Evolutionary conservation across 805 yeast species (phyloP).

Genomic region (Metschnikowia peoriensis): DNA sequence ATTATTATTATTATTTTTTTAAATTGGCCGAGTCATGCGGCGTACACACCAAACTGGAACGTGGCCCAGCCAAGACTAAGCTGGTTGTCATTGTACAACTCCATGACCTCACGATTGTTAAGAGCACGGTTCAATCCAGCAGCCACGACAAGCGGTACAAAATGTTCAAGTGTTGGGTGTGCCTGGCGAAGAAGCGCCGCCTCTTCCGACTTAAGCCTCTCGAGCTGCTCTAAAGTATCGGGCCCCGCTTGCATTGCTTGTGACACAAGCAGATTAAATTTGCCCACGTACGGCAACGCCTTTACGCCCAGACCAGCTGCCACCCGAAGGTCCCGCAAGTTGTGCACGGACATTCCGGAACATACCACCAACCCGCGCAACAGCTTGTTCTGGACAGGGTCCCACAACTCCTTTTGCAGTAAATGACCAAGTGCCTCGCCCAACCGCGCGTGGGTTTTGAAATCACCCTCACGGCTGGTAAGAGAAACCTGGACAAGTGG

Average conservation of each 20-base stretch:
- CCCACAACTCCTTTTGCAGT: slow-evolving; percentile 42
- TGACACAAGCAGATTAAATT: slow-evolving; percentile 48
- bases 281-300: slow-evolving; percentile 47
- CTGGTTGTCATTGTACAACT: slow-evolving; percentile 44
- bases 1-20: no score
- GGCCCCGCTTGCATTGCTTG: slow-evolving; percentile 33
- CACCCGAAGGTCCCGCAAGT: slow-evolving; percentile 52
- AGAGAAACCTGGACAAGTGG: slow-evolving; percentile 53
- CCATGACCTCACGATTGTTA: slow-evolving; percentile 29
- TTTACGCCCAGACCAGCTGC: slow-evolving; percentile 16
- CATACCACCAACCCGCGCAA: slow-evolving; percentile 48
- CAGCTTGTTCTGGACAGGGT: slow-evolving; percentile 22
- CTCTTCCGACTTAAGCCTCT: slow-evolving; percentile 30
- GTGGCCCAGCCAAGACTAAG: slow-evolving; percentile 69
- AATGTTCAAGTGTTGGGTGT: slow-evolving; percentile 79
- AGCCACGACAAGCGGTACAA: slow-evolving; percentile 62
- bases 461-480: slow-evolving; percentile 36
- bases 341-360: slow-evolving; percentile 83
- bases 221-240: slow-evolving; percentile 36
- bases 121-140: slow-evolving; percentile 47
- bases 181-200: slow-evolving; percentile 44
- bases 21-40: background rate
- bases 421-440: slow-evolving; percentile 55
- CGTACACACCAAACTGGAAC: slow-evolving; percentile 44
- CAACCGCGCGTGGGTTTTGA: slow-evolving; percentile 46